A percentile compares a stretch with the other conserved stretches of the same genome.
These are phyloP conservation scores for Candida adriatica DNA, from an alignment of 805 yeast genomes.

Conservation along the genomic window DNA sequence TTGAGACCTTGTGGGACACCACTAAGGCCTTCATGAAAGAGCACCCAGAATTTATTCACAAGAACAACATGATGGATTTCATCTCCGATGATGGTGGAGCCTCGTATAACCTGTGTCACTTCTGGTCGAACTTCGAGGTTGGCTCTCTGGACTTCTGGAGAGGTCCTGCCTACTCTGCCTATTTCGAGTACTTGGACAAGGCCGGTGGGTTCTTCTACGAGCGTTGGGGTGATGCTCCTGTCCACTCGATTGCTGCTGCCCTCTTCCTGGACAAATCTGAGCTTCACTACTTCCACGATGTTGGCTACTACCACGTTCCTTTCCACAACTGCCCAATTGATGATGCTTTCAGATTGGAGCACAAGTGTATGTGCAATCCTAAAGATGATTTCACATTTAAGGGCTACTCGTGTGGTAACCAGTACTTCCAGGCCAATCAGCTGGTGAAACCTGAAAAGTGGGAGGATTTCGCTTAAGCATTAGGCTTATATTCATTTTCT, in stretches of 20 bases:
- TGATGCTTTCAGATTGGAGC: conserved; percentile 46
- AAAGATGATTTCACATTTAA: conserved; percentile 71
- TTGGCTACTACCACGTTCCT: conserved; percentile 76
- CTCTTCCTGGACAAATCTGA: conserved; percentile 50
- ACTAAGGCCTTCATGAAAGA: conserved; percentile 39
- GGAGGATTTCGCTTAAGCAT: conserved; percentile 39
- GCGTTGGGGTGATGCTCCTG: conserved; percentile 93
- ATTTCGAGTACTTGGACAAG: conserved; percentile 56
- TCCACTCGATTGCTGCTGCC: conserved; percentile 72
- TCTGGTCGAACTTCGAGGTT: conserved; percentile 77
- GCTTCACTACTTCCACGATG: conserved; percentile 65
- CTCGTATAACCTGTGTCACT: conserved; percentile 69
- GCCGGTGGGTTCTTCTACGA: conserved; percentile 80
- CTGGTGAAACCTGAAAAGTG: conserved; percentile 61
- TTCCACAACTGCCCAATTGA: conserved; percentile 76
- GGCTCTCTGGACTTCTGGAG: conserved; percentile 71
- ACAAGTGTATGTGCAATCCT: conserved; percentile 73
- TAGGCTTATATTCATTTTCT: not conserved
- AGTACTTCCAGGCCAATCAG: conserved; percentile 49
- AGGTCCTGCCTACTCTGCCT: conserved; percentile 48
- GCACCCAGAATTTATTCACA: conserved; percentile 34
- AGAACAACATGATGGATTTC: conserved; percentile 55
- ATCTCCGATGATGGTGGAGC: conserved; percentile 61
- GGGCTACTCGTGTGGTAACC: conserved; percentile 67
- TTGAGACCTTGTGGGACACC: conserved; percentile 59